These are phyloP conservation scores for Boletales sp. DNA, from an alignment of 768 basidiomycete species.

Conservation along the genomic window DNA sequence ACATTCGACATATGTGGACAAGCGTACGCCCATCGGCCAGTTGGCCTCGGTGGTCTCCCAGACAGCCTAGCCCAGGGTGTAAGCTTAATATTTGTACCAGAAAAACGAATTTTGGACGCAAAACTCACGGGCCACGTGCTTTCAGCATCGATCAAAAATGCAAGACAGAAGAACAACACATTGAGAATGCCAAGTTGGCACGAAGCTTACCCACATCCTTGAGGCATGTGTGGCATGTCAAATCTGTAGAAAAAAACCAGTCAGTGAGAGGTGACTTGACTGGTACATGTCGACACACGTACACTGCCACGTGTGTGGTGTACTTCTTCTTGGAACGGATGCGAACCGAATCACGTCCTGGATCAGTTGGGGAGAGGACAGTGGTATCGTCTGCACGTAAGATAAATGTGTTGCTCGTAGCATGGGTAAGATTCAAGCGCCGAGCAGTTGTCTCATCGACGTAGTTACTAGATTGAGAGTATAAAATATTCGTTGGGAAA, in stretches of 20 bases:
- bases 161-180: no score
- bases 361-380: slow-evolving; percentile 22
- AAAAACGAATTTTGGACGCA: background rate
- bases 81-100: slow-evolving; percentile 2
- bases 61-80: slow-evolving; percentile 19
- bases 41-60: slow-evolving; percentile 24
- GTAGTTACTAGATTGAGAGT: slow-evolving; percentile 27
- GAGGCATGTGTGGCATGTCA: slow-evolving; percentile 35
- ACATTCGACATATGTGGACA: background rate
- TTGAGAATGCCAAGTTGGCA: background rate
- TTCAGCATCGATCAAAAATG: background rate
- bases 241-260: no score
- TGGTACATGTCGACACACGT: slow-evolving; percentile 2
- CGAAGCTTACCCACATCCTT: slow-evolving; percentile 30
- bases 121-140: slow-evolving; percentile 36
- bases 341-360: slow-evolving; percentile 36
- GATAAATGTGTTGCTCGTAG: slow-evolving; percentile 27
- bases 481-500: background rate
- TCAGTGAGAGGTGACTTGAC: no score
- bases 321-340: slow-evolving; percentile 30
- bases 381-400: slow-evolving; percentile 36
- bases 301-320: slow-evolving; percentile 34
- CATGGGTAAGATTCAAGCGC: slow-evolving; percentile 26
- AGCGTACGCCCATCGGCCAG: slow-evolving; percentile 25
- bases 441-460: slow-evolving; percentile 28